These are phyloP conservation scores for Chondrostereum purpureum DNA, from an alignment of 1,284 basidiomycete species.

Conservation along the genomic window DNA sequence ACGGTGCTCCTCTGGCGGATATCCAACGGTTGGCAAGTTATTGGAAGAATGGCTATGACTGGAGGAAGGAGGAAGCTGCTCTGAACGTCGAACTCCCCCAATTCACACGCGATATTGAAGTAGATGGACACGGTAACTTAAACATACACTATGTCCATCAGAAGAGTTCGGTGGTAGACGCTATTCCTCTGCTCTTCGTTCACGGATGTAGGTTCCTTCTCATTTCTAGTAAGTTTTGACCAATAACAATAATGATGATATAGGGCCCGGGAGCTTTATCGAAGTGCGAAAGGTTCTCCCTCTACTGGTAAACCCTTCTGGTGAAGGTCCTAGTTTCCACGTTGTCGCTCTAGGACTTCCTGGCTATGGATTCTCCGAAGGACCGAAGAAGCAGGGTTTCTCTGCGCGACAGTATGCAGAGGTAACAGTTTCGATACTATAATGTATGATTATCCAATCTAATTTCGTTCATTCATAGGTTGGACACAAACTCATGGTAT, in stretches of 20 bases:
- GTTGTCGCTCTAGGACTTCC: slow-evolving; percentile 45
- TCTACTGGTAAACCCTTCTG: slow-evolving; percentile 28
- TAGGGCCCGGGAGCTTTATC: slow-evolving; percentile 49
- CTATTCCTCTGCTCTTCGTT: slow-evolving; percentile 45
- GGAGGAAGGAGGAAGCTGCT: slow-evolving; percentile 34
- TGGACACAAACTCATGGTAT: slow-evolving; percentile 33
- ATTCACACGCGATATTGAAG: slow-evolving; percentile 37
- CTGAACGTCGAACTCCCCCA: slow-evolving; percentile 41
- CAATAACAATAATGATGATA: neutral
- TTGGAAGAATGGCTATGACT: slow-evolving; percentile 42
- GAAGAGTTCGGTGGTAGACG: slow-evolving; percentile 29
- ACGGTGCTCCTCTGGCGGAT: slow-evolving; percentile 41
- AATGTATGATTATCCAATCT: neutral
- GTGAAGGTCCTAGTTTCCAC: slow-evolving; percentile 42
- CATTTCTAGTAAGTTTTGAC: neutral
- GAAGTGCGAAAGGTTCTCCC: slow-evolving; percentile 50
- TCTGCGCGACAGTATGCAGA: slow-evolving; percentile 28
- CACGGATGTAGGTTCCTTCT: slow-evolving; percentile 39
- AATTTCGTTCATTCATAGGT: slow-evolving; percentile 21
- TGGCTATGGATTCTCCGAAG: slow-evolving; percentile 46
- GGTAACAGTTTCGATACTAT: slow-evolving; percentile 15
- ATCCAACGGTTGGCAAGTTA: slow-evolving; percentile 32
- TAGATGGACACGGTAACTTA: slow-evolving; percentile 35
- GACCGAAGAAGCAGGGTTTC: slow-evolving; percentile 24
- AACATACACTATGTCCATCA: slow-evolving; percentile 47